Percentiles rank a stretch among this genome's conserved stretches.
Conservation (phyloP, 768 basidiomycete genomes). For the Leccinum truebloodii region DNA sequence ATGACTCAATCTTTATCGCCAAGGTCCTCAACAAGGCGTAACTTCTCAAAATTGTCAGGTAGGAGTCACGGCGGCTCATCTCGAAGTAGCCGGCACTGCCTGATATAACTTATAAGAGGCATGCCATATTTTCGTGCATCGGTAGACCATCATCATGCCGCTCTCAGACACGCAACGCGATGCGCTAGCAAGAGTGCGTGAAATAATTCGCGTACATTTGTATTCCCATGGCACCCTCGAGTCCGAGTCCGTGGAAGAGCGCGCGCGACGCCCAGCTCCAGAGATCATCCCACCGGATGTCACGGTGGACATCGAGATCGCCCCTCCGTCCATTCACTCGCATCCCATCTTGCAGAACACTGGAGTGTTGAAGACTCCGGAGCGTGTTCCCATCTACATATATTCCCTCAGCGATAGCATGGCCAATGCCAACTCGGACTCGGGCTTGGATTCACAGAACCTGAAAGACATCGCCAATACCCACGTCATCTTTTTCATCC, state of each 20-base stretch:
- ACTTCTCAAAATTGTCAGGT: neutral
- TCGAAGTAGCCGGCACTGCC: neutral
- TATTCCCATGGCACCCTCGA: fast-evolving
- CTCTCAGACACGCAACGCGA: conserved; percentile 18
- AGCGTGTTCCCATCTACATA: conserved; percentile 23
- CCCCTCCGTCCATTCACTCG: conserved; percentile 9
- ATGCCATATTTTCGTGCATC: neutral
- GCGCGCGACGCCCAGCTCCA: conserved; percentile 5
- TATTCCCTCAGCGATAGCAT: conserved; percentile 6
- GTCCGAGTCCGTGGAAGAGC: conserved; percentile 16
- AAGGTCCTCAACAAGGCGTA: neutral
- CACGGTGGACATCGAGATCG: conserved; percentile 17
- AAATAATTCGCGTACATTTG: neutral
- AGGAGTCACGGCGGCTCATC: neutral
- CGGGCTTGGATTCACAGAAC: neutral
- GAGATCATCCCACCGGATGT: conserved; percentile 4
- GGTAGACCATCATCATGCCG: conserved; percentile 5
- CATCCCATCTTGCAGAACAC: neutral
- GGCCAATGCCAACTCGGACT: neutral
- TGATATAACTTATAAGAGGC: neutral
- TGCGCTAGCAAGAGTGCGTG: conserved; percentile 6
- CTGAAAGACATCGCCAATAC: neutral
- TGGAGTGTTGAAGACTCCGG: conserved; percentile 14
- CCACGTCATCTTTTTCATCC: conserved; percentile 25
- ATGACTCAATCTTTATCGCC: neutral